These are phyloP conservation scores for Bauhinia variegata DNA, from an alignment of 306 rosid species.

Conservation along the genomic window DNA sequence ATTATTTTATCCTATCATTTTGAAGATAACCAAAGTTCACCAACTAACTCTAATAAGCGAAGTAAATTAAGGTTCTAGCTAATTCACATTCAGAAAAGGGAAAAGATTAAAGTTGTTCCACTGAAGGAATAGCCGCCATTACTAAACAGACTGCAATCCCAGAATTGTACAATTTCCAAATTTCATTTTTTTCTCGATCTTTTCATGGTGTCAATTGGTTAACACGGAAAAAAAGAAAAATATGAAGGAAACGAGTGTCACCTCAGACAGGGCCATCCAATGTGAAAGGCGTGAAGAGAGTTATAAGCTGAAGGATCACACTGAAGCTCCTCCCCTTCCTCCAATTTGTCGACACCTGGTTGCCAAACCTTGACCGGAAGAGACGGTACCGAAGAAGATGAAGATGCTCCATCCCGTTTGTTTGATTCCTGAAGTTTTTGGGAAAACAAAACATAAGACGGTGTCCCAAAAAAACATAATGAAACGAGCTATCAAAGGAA, in stretches of 20 bases:
- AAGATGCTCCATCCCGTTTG: constrained; percentile 67
- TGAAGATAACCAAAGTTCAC: constrained; percentile 17
- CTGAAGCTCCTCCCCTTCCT: constrained; percentile 97
- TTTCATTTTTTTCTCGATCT: neutral
- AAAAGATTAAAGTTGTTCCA: neutral
- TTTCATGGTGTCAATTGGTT: neutral
- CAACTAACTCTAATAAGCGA: constrained; percentile 75
- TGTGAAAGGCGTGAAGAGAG: constrained; percentile 85
- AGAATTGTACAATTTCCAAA: neutral
- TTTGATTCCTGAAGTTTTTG: constrained; percentile 47
- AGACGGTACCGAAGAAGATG: constrained; percentile 60
- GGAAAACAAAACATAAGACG: constrained; percentile 3
- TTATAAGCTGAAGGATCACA: constrained; percentile 93
- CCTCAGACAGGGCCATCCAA: constrained; percentile 97
- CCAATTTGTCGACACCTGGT: constrained; percentile 93
- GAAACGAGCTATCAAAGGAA: neutral
- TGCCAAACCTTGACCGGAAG: constrained; percentile 84
- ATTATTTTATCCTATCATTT: neutral
- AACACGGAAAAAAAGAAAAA: too few species aligned
- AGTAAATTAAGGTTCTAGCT: constrained; percentile 12
- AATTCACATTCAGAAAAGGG: neutral
- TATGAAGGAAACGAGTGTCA: constrained; percentile 10
- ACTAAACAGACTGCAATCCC: constrained; percentile 5
- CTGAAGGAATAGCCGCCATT: neutral
- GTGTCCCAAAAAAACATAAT: neutral